A percentile compares a stretch with the other conserved stretches of the same genome.
phyloP scores from a whole-genome alignment of 2,329 filamentous ascomycete genomes.

The Zymoseptoria ardabiliae region DNA sequence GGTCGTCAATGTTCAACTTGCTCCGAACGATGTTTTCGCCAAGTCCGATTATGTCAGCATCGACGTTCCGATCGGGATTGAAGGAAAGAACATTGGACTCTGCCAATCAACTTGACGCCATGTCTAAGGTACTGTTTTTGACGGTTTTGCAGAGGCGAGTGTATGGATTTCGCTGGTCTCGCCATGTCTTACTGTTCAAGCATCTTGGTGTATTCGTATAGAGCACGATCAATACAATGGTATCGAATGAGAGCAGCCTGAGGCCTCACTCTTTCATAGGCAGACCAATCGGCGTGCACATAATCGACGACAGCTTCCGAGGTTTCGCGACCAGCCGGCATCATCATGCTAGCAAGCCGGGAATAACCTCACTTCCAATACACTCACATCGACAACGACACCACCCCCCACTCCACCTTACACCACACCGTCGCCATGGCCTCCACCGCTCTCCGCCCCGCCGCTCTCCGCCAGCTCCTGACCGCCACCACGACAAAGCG shows the following conservation, averaged over 20 bases:
- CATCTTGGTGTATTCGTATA: too few relatives aligned
- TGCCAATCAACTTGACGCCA: too few relatives aligned
- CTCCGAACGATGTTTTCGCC: not conserved
- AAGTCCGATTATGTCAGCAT: not conserved
- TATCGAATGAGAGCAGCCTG: too few relatives aligned
- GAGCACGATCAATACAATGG: too few relatives aligned
- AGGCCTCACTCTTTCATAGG: too few relatives aligned
- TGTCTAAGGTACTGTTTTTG: too few relatives aligned
- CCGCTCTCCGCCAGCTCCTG: constrained; percentile 43
- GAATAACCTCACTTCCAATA: not conserved
- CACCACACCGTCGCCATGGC: constrained; percentile 32
- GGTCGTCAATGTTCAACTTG: not conserved
- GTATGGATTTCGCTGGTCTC: too few relatives aligned
- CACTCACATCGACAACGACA: not conserved
- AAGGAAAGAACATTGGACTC: not conserved
- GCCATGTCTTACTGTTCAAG: too few relatives aligned
- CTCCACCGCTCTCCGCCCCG: constrained; percentile 47
- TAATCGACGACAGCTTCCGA: not conserved
- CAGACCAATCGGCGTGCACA: not conserved
- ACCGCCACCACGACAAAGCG: constrained; percentile 34
- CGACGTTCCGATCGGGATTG: not conserved
- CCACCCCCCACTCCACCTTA: constrained; percentile 1
- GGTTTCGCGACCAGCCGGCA: not conserved
- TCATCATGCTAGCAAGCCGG: not conserved
- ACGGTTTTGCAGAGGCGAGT: too few relatives aligned